Percentiles rank a stretch among this genome's conserved stretches.
Conservation (phyloP, 495 filamentous ascomycete species). For the Aspergillus campestris region DNA sequence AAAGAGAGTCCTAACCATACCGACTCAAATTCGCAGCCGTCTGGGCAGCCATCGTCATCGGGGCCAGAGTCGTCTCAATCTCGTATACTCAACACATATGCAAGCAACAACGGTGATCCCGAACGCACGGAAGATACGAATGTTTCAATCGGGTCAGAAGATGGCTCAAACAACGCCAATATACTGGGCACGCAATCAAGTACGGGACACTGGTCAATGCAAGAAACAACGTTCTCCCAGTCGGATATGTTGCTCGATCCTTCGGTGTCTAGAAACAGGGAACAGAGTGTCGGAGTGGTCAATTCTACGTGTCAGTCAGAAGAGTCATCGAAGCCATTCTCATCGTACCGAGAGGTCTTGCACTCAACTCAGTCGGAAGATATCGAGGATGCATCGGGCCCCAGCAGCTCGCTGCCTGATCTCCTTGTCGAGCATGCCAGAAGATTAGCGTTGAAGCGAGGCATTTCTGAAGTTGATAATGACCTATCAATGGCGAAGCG, state of each 20-base stretch:
- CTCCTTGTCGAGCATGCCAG: constrained; percentile 1
- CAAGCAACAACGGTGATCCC: constrained; percentile 14
- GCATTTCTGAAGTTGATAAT: constrained; percentile 7
- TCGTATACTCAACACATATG: constrained; percentile 26
- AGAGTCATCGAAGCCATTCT: constrained; percentile 11
- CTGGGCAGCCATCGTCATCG: constrained; percentile 15
- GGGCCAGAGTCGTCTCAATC: constrained; percentile 30
- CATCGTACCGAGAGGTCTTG: constrained; percentile 10
- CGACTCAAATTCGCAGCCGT: background rate
- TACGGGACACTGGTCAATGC: constrained; percentile 9
- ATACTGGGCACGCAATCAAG: constrained; percentile 18
- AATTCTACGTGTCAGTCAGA: constrained; percentile 7
- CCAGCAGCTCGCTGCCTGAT: constrained; percentile 1
- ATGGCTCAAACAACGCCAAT: constrained; percentile 7
- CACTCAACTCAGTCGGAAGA: constrained; percentile 9
- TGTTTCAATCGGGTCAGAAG: constrained; percentile 2
- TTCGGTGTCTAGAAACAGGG: constrained; percentile 14
- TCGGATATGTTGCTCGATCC: constrained; percentile 19
- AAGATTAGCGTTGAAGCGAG: constrained; percentile 9
- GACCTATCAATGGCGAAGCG: constrained; percentile 14
- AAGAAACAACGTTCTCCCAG: constrained; percentile 8
- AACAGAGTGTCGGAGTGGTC: constrained; percentile 5
- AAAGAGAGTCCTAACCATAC: background rate
- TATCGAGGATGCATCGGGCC: background rate
- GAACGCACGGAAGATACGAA: constrained; percentile 14